These are phyloP conservation scores for Penicillium sp. DNA, from an alignment of 2,329 filamentous ascomycete species.

Conservation along the genomic window DNA sequence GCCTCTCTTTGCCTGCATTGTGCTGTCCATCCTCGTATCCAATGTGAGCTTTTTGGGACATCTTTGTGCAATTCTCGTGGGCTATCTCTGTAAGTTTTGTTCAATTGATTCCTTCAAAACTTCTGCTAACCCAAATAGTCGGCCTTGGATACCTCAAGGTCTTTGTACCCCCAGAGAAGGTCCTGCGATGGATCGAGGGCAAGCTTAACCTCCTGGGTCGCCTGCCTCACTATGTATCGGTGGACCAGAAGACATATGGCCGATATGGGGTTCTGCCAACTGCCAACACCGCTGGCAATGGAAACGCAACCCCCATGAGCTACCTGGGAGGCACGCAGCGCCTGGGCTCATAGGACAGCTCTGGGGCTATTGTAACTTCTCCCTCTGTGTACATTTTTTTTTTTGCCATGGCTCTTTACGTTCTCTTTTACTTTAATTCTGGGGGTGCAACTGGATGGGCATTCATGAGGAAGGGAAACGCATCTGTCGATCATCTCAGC, in stretches of 20 bases:
- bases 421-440: background rate
- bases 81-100: slow-evolving; percentile 74
- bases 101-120: background rate
- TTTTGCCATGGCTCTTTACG: background rate
- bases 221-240: slow-evolving; percentile 86
- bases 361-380: slow-evolving; percentile 25
- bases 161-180: slow-evolving; percentile 84
- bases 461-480: slow-evolving; percentile 18
- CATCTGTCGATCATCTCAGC: slow-evolving; percentile 7
- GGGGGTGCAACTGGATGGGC: background rate
- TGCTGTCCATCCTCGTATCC: slow-evolving; percentile 74
- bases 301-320: slow-evolving; percentile 50
- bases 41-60: slow-evolving; percentile 84
- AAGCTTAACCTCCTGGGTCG: slow-evolving; percentile 82
- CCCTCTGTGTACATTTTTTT: background rate
- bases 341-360: slow-evolving; percentile 59
- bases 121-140: slow-evolving; percentile 49
- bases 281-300: slow-evolving; percentile 36
- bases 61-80: slow-evolving; percentile 76
- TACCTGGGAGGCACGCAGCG: slow-evolving; percentile 65
- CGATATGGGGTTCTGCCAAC: slow-evolving; percentile 84
- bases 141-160: slow-evolving; percentile 87
- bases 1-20: slow-evolving; percentile 72
- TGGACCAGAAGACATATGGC: slow-evolving; percentile 94
- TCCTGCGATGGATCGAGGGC: slow-evolving; percentile 81